Evolutionary conservation across 2,329 filamentous ascomycete genomes (phyloP), one percentile per base, ranked within the genome.

Genomic region (Penicillium sp.): DNA sequence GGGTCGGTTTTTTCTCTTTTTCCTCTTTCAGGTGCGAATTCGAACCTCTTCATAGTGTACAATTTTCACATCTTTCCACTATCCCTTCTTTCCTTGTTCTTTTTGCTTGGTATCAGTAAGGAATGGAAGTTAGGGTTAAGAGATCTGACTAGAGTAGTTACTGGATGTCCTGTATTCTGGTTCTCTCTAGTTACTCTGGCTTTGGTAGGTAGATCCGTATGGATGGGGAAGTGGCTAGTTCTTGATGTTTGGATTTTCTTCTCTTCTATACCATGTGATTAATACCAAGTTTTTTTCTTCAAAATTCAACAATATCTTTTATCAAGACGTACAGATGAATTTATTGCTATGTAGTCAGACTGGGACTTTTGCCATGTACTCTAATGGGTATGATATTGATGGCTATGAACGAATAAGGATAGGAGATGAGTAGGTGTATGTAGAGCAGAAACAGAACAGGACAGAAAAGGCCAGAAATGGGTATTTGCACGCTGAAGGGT

Each of bases 1-100:
- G 65, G 56, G 66, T 65, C 64, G 61, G 64, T 61, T 61, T 44
- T 52, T 33, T 44, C n/a, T 54, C 56, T 22, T 45, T 61, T 52
- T 56, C 52, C 52, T 60, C 44, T 54, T 33, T 44, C 54, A 56
- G 55, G 58, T 47, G 11, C 42, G 19, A 22, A 19, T 55, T 65
- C 59, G 53, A 59, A 45, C 37, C 42, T 45, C 63, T 61, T 68
- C 68, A 66, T 69, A 69, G 68, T 69, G 66, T 69, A 70, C 65
- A 67, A 67, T 66, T 19, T 66, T 67, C 58, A 60, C 57, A 60
- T 61, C 55, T 60, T 66, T 66, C 57, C 49, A 46, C 43, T 55
- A 54, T 37, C 39, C 55, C 50, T 50, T 55, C 27, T 53, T 26
- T 47, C 42, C 31, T 49, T 47, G 8, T 44, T 31, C 39, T 35